Conservation (phyloP, 169 alveolate species). For the Eimeria zaria region DNA sequence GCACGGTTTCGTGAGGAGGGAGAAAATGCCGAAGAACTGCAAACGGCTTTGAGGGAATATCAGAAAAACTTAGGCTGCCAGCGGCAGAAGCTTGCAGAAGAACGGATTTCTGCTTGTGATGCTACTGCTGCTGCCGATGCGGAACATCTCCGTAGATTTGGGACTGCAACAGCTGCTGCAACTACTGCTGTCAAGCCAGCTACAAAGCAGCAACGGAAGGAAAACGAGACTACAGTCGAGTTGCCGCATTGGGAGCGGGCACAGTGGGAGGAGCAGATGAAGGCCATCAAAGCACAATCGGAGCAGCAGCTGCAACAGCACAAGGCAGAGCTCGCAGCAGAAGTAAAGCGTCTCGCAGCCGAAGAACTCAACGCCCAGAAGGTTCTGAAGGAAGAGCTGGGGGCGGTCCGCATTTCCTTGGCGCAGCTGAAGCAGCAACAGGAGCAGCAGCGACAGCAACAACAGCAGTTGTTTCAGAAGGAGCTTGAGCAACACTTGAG, state of each 20-base stretch:
- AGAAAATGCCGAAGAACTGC: slow-evolving; percentile 15
- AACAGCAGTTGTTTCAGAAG: not conserved
- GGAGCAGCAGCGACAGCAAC: slow-evolving; percentile 42
- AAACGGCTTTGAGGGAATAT: slow-evolving; percentile 35
- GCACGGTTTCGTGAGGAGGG: slow-evolving; percentile 50
- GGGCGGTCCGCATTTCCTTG: slow-evolving; percentile 35
- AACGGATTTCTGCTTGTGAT: not conserved
- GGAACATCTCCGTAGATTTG: not conserved
- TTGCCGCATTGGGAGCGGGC: slow-evolving; percentile 34
- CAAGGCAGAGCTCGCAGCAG: slow-evolving; percentile 25
- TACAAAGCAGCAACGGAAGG: not conserved
- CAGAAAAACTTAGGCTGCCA: slow-evolving; percentile 12
- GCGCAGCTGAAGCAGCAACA: slow-evolving; percentile 18
- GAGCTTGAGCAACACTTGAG: slow-evolving; percentile 45
- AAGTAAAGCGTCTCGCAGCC: slow-evolving; percentile 23
- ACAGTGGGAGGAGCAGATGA: slow-evolving; percentile 10
- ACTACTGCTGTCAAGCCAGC: not conserved
- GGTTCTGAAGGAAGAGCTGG: slow-evolving; percentile 9
- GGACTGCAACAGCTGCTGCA: not conserved
- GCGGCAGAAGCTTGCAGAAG: slow-evolving; percentile 16
- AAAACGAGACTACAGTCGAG: not conserved
- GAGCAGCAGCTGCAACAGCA: slow-evolving; percentile 54
- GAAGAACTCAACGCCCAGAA: slow-evolving; percentile 6
- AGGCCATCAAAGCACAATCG: not conserved
- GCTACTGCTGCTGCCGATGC: slow-evolving; percentile 30